Evolutionary conservation across 2,329 filamentous ascomycete genomes (phyloP), one percentile per base, ranked within the genome.

Genomic region (Colletotrichum chrysophilum): DNA sequence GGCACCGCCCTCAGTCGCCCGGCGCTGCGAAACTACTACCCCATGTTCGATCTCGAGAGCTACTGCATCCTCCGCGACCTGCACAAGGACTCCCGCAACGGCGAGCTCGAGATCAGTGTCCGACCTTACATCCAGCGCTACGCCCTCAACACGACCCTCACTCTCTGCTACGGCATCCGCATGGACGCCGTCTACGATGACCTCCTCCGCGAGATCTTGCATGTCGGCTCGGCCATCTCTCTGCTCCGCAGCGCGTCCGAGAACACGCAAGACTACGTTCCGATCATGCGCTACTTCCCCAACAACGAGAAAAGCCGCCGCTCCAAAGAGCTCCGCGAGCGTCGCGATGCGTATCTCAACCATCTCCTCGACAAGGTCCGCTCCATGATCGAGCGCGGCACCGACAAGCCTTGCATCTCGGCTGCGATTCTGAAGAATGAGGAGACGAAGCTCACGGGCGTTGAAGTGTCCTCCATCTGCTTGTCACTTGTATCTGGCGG

Each of bases 241-340:
- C 94, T 94, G 79, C 94, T 96, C 81, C 87, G 95, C 64, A 94
- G 91, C 30, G 96, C 94, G 1, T 95, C 93, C 79, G 95, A 96
- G 81, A 96, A 96, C 82, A 95, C 94, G 91, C 93, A 95, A 80
- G 95, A 97, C 80, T 96, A 96, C 78, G 91, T 97, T n/a, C 94
- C 95, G 0, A 80, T 96, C 7, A 82, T 97, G 76, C 89, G 95
- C 32, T 72, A 72, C 10, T 48, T 60, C 10, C 82, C 95, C 3
- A 89, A 91, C 78, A 89, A 92, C 4, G 91, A 88, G 36, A 89
- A 89, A 77, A 95, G 91, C 79, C 87, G 87, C 4, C 89, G 91
- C 65, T 93, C 94, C 0, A 85, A 89, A 9, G 90, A 92, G 76
- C 95, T 93, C 83, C 90, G 94, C 48, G 85, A 86, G n/a, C 88